Base-by-base conservation (phyloP, 257 asterid genomes). In the Orobanche coerulescens region DNA sequence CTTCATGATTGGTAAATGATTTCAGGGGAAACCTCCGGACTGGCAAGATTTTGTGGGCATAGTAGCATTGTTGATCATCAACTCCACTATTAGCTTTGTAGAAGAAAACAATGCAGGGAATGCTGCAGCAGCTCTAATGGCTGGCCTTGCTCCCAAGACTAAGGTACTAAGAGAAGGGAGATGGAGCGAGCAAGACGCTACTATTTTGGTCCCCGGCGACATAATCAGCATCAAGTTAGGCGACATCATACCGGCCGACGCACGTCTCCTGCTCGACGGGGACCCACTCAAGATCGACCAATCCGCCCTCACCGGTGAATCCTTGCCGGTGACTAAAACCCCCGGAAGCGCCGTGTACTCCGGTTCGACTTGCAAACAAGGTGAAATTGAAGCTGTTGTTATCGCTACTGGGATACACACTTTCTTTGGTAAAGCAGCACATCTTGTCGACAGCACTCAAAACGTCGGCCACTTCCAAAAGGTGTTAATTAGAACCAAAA, bases 321-420 rank as follows among this genome's bases (percentile, higher is more conserved):
- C 95, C 0, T 61, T 89, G 66, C 95, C 96, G 0, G 95, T 82
- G 26, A 80, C 94, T 0, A 89, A 80, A 66, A 13, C 22, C 19
- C 79, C 91, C 0, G 88, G 87, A 9, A 78, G 79, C 23, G 84
- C 61, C 44, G 95, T 86, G 13, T 89, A 67, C 64, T 86, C 96
- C 0, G 96, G 96, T 0, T 89, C 97, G n/a, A 89, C 95, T 1
- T 87, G 95, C 73, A 89, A 84, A 55, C 97, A 89, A 44, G 97
- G 97, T 1, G 97, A 89, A 52, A 76, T 89, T 14, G 96, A 86
- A 34, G 96, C 96, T 1, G 68, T 89, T 18, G 88, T 89, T 13
- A 86, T 84, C 6, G 95, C 95, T 37, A 89, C 97, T 1, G 97
- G 97, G 3, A 78, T 89, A 63, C 80, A 80, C 71, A 84, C 95